Base-by-base conservation (phyloP, 108 stramenopile species). In the Nitzschia sp. region DNA sequence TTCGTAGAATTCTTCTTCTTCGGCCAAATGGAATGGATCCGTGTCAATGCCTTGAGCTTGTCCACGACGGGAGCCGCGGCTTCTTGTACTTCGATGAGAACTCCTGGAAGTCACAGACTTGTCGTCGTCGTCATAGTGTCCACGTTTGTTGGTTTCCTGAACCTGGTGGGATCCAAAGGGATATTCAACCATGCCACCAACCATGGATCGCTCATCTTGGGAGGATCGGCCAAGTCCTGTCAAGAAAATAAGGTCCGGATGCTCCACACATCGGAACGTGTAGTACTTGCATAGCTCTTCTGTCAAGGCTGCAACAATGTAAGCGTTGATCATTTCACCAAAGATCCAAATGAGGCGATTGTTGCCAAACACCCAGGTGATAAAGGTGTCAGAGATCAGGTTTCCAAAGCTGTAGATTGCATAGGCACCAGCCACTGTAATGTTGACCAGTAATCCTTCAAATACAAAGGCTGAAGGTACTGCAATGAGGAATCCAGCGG, bases 201-300 rank as follows among this genome's bases (percentile, higher is more conserved):
- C 70, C 12, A 78, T 51, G 52, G 78, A 82, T 53, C 75, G 61
- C 39, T 83, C 78, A 53, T 88, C 84, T 37, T 86, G 78, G 10
- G 79, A 73, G 38, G 71, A 78, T 43, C 84, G 76, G 42, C 82
- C 82, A 9, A 93, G 74, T 39, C 92, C 92, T 19, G 92, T 93
- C 46, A 93, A 65, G 63, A 93, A 93, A 26, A 91, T 69, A 17
- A 93, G 67, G 57, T 93, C 92, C 0, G 92, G 92, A 76, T 93
- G 92, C 53, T 93, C 92, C 6, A 93, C 76, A 20, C 80, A 80
- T 26, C 92, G 86, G 57, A 93, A 93, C 15, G 86, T 87, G 73
- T 91, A 93, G 71, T 93, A 93, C 66, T 93, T 93, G 81, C 87
- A 93, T 7, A 93, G 61, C 60, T 93, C 92, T 70, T 93, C 92